phyloP scores from a whole-genome alignment of 1,139 yeast genomes.

The Pichia sp. region DNA sequence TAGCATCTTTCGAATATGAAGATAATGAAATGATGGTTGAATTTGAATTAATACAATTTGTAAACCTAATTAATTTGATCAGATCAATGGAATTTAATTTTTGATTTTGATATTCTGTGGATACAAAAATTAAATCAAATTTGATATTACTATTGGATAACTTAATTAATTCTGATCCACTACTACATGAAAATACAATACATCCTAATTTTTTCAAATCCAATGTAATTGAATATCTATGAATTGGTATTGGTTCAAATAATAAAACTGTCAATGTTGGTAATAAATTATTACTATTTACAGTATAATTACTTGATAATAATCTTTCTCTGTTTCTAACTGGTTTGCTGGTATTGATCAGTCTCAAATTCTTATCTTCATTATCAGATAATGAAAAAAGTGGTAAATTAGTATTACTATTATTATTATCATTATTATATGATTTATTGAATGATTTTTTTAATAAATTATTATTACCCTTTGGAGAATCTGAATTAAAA shows the following conservation, averaged over 20 bases:
- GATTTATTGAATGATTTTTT: not conserved
- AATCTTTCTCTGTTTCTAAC: slow-evolving; percentile 8
- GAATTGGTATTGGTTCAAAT: slow-evolving; percentile 84
- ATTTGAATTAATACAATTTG: slow-evolving; percentile 65
- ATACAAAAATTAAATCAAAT: slow-evolving; percentile 79
- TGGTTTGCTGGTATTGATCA: slow-evolving; percentile 30
- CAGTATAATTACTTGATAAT: slow-evolving; percentile 10
- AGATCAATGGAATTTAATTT: slow-evolving; percentile 62
- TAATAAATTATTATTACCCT: not conserved
- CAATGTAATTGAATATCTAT: slow-evolving; percentile 61
- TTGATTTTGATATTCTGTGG: slow-evolving; percentile 61
- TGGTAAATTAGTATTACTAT: not conserved
- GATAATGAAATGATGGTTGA: slow-evolving; percentile 81
- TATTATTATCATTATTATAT: not conserved
- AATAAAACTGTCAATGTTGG: slow-evolving; percentile 42
- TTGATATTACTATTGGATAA: slow-evolving; percentile 78
- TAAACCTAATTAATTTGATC: slow-evolving; percentile 67
- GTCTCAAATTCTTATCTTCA: slow-evolving; percentile 52
- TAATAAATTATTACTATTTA: not conserved
- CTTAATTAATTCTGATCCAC: slow-evolving; percentile 78
- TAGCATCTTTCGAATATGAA: slow-evolving; percentile 64
- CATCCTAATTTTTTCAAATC: slow-evolving; percentile 70
- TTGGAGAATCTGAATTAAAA: not conserved
- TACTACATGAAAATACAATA: slow-evolving; percentile 68
- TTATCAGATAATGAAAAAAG: slow-evolving; percentile 57